Percentiles rank a stretch among this genome's conserved stretches.
Conservation (phyloP, 805 yeast genomes). For the Metschnikowia drakensbergensis region DNA sequence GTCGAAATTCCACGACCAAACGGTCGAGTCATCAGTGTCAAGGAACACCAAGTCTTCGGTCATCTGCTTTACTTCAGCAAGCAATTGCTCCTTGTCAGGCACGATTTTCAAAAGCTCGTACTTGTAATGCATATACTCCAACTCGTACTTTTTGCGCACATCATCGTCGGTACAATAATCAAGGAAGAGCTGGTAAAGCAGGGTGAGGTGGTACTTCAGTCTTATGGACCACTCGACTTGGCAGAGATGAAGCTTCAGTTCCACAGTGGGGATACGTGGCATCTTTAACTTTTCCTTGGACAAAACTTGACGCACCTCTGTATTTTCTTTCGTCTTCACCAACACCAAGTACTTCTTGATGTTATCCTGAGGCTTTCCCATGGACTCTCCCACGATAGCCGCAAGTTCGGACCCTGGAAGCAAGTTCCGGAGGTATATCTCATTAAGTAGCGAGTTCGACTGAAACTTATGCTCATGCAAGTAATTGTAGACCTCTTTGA, state of each 20-base stretch:
- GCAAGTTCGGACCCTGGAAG: constrained; percentile 57
- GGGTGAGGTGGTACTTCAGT: constrained; percentile 48
- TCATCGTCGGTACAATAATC: constrained; percentile 59
- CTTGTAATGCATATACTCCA: constrained; percentile 53
- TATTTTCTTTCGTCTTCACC: constrained; percentile 38
- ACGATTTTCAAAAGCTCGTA: constrained; percentile 50
- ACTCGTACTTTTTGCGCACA: constrained; percentile 56
- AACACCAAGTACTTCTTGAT: constrained; percentile 43
- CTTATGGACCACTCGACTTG: constrained; percentile 46
- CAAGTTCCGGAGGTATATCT: constrained; percentile 46
- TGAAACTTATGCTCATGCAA: constrained; percentile 34
- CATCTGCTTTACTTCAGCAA: constrained; percentile 47
- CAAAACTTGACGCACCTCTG: constrained; percentile 35
- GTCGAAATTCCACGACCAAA: constrained; percentile 74
- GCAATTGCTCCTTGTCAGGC: constrained; percentile 46
- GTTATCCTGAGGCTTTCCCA: constrained; percentile 46
- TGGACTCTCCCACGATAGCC: constrained; percentile 43
- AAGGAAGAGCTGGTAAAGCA: constrained; percentile 52
- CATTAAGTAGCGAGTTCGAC: constrained; percentile 32
- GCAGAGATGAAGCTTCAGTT: constrained; percentile 36
- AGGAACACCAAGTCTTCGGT: constrained; percentile 72
- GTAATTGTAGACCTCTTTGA: constrained; percentile 46
- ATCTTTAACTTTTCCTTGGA: constrained; percentile 49
- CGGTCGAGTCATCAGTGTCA: constrained; percentile 53
- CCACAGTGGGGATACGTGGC: constrained; percentile 41